These are phyloP conservation scores for Irpex sp. DNA, from an alignment of 1,284 basidiomycete genomes.

Conservation along the genomic window DNA sequence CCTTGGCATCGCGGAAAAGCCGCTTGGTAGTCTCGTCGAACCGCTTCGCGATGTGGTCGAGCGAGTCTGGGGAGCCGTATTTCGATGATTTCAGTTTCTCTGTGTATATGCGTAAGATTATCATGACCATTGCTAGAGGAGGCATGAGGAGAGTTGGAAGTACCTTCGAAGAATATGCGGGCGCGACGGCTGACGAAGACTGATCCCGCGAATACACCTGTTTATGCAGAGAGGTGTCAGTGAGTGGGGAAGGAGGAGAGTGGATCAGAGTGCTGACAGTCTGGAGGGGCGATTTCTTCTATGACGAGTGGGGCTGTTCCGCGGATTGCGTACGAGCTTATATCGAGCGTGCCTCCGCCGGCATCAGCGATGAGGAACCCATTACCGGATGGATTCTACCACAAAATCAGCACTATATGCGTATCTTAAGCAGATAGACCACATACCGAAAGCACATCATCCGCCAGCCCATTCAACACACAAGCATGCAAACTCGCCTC, in stretches of 20 bases:
- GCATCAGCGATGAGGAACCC: constrained; percentile 76
- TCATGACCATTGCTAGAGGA: too few relatives aligned
- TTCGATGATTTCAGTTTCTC: constrained; percentile 65
- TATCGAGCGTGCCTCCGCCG: constrained; percentile 74
- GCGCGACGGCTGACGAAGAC: constrained; percentile 75
- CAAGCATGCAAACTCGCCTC: constrained; percentile 77
- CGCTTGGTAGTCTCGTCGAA: constrained; percentile 80
- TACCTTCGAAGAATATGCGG: constrained; percentile 61
- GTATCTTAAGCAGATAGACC: neutral
- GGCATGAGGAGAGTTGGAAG: neutral
- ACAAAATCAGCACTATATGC: constrained; percentile 2
- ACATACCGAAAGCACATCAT: constrained; percentile 63
- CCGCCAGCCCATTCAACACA: constrained; percentile 66
- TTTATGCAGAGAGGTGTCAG: constrained; percentile 1
- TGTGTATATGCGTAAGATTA: constrained; percentile 20
- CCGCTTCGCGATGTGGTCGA: constrained; percentile 66
- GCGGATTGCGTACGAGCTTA: constrained; percentile 70
- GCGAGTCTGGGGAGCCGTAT: constrained; percentile 60
- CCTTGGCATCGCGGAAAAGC: constrained; percentile 61
- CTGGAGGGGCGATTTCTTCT: constrained; percentile 74
- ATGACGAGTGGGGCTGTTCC: constrained; percentile 63
- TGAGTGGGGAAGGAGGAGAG: constrained; percentile 6
- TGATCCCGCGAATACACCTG: constrained; percentile 72
- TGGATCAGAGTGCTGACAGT: constrained; percentile 42
- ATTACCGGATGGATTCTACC: constrained; percentile 59